Percentiles rank a stretch among this genome's conserved stretches.
phyloP scores from a whole-genome alignment of 352 stramenopile species.

The Pythium aphanidermatum region DNA sequence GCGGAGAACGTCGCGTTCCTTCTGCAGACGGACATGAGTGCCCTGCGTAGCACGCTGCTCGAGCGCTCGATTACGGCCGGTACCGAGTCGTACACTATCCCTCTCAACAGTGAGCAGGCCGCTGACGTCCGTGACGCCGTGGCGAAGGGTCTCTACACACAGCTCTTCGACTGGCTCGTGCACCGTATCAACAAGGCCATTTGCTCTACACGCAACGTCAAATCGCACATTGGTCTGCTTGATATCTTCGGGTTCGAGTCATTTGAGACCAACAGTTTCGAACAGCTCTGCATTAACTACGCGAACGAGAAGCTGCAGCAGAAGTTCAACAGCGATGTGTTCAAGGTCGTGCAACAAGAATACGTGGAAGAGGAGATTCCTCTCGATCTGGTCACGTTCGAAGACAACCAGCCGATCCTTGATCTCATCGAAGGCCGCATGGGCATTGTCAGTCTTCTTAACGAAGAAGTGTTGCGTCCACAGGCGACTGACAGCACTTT shows the following conservation, averaged over 20 bases:
- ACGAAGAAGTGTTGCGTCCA: constrained; percentile 93
- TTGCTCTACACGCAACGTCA: constrained; percentile 65
- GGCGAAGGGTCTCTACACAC: constrained; percentile 95
- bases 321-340: constrained; percentile 91
- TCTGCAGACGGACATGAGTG: constrained; percentile 50
- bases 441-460: constrained; percentile 91
- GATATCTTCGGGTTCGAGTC: constrained; percentile 97
- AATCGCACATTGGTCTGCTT: constrained; percentile 87
- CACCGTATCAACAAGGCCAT: constrained; percentile 77
- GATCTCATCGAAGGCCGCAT: constrained; percentile 86
- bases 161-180: constrained; percentile 96
- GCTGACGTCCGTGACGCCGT: constrained; percentile 91
- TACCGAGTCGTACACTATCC: constrained; percentile 91
- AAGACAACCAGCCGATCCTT: constrained; percentile 89
- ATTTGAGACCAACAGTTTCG: constrained; percentile 86
- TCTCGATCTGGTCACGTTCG: constrained; percentile 80
- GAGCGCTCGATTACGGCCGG: constrained; percentile 89
- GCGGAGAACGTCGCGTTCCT: constrained; percentile 52
- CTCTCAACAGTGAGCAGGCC: constrained; percentile 84
- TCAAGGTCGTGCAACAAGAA: constrained; percentile 93
- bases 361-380: constrained; percentile 92
- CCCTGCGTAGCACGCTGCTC: constrained; percentile 86
- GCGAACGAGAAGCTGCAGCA: constrained; percentile 90
- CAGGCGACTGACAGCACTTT: constrained; percentile 80
- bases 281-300: constrained; percentile 92